Base-by-base conservation (phyloP, 208 protist genomes). In the Wallacemonas sp. region DNA sequence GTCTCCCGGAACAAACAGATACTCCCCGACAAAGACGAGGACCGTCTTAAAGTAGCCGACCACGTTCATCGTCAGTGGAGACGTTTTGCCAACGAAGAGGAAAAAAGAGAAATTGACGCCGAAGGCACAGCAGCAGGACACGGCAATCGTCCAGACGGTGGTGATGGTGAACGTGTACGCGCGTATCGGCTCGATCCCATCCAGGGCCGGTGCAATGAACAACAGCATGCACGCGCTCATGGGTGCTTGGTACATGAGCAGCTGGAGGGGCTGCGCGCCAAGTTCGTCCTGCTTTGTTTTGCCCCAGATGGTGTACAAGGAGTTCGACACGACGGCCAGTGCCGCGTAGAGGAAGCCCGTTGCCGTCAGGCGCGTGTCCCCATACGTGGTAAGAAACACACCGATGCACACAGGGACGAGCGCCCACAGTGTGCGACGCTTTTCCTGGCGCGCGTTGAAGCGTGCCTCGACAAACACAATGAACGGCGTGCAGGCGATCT, bases 101-200 rank as follows among this genome's bases (percentile, higher is more conserved):
- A 95, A 95, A 73, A 95, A 95, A 4, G 85, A 92, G 68, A 95
- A 91, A 66, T 93, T 93, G n/a, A 93, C 83, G n/a, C 83, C 78
- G 68, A 95, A 95, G 4, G 87, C 90, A 60, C 89, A 82, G 6
- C 85, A 21, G 73, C 90, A 93, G 3, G 83, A 91, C 17, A 95
- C 59, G 41, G 73, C 66, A 72, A 92, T 68, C 9, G 76, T 72
- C 76, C 85, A 89, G 26, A 94, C 32, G 2, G 76, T 85, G 10
- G 78, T 76, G 36, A 75, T 68, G 10, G 73, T 87, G 27, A 86
- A 72, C 17, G 78, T 41, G 68, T 87, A 95, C 10, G 67, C 19
- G 1, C 67, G 12, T 29, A 96, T 64, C 1, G 58, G 76, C 6
- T 19, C 34, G 10, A 66, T 45, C 24, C 73, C 74, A 54, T 96